These are phyloP conservation scores for Aspergillus avenaceus DNA, from an alignment of 495 filamentous ascomycete species.

Conservation along the genomic window DNA sequence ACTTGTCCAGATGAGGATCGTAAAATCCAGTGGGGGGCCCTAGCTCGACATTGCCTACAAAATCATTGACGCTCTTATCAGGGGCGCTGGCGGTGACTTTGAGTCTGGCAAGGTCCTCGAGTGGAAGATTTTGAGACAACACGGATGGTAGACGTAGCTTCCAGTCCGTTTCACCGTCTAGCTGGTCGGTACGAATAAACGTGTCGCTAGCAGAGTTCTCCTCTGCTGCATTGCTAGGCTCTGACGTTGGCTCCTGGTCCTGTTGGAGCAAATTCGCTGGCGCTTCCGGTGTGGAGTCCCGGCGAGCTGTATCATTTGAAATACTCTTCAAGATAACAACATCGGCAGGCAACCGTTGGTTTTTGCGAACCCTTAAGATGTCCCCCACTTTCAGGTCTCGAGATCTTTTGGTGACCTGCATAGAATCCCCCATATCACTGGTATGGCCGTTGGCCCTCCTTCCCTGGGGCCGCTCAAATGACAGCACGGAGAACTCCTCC, in stretches of 20 bases:
- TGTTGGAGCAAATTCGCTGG: slow-evolving; percentile 22
- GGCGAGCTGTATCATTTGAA: slow-evolving; percentile 52
- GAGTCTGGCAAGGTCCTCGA: slow-evolving; percentile 66
- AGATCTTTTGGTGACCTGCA: slow-evolving; percentile 72
- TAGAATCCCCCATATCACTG: slow-evolving; percentile 5
- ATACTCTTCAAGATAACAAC: slow-evolving; percentile 87
- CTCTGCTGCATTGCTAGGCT: slow-evolving; percentile 8
- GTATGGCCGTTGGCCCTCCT: slow-evolving; percentile 13
- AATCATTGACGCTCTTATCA: slow-evolving; percentile 89
- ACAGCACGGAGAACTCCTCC: slow-evolving; percentile 79
- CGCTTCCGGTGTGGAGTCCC: slow-evolving; percentile 13
- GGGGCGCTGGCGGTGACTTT: slow-evolving; percentile 81
- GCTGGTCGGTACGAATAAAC: slow-evolving; percentile 95
- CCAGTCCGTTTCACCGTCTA: slow-evolving; percentile 99
- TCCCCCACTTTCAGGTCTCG: slow-evolving; percentile 93
- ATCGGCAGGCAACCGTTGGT: slow-evolving; percentile 90
- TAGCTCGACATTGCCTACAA: slow-evolving; percentile 77
- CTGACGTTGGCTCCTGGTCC: slow-evolving; percentile 12
- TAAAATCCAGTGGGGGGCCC: slow-evolving; percentile 36
- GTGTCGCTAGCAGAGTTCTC: slow-evolving; percentile 64
- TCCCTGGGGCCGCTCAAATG: slow-evolving; percentile 45
- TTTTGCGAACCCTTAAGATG: slow-evolving; percentile 84
- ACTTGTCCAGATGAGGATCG: slow-evolving; percentile 42
- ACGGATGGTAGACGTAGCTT: slow-evolving; percentile 86
- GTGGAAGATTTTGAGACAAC: slow-evolving; percentile 68